These are phyloP conservation scores for Globisporangium canariense DNA, from an alignment of 352 stramenopile genomes.

Conservation along the genomic window DNA sequence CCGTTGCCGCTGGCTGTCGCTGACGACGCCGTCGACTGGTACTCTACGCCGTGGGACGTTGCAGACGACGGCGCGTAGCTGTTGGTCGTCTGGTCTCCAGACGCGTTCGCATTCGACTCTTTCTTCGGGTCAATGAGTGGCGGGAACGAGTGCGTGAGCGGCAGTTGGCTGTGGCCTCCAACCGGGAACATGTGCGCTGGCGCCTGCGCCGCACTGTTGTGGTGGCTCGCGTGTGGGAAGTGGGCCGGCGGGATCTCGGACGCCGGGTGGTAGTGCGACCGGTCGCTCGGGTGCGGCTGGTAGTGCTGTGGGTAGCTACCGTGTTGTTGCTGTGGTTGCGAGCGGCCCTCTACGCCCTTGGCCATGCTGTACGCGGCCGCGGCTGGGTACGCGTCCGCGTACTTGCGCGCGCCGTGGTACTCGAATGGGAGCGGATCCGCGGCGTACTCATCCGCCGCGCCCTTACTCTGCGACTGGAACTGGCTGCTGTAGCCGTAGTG, in stretches of 20 bases:
- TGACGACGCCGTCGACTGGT: neutral
- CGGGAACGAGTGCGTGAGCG: slow-evolving; percentile 52
- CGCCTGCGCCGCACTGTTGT: slow-evolving; percentile 22
- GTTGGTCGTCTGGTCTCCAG: slow-evolving; percentile 27
- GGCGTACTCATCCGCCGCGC: slow-evolving; percentile 57
- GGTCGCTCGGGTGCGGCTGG: slow-evolving; percentile 14
- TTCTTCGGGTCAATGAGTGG: slow-evolving; percentile 57
- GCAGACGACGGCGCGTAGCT: slow-evolving; percentile 17
- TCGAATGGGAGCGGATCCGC: slow-evolving; percentile 78
- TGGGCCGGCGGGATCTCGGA: slow-evolving; percentile 35
- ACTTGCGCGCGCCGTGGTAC: slow-evolving; percentile 60
- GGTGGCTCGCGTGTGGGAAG: slow-evolving; percentile 30
- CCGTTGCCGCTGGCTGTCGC: neutral
- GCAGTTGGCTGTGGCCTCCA: slow-evolving; percentile 17
- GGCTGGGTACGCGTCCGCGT: slow-evolving; percentile 30
- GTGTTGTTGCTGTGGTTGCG: slow-evolving; percentile 20
- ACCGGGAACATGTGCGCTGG: slow-evolving; percentile 18
- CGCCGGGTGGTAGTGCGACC: slow-evolving; percentile 19
- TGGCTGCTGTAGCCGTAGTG: slow-evolving; percentile 15
- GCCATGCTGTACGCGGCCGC: slow-evolving; percentile 8
- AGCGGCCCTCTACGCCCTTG: slow-evolving; percentile 9
- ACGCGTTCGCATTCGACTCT: slow-evolving; percentile 11
- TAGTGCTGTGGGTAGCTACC: slow-evolving; percentile 15
- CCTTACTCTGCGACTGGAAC: slow-evolving; percentile 10
- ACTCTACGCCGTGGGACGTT: slow-evolving; percentile 14